Percentiles rank a stretch among this genome's conserved stretches.
phyloP scores from a whole-genome alignment of 352 stramenopile genomes.

The Pythium guiyangense region DNA sequence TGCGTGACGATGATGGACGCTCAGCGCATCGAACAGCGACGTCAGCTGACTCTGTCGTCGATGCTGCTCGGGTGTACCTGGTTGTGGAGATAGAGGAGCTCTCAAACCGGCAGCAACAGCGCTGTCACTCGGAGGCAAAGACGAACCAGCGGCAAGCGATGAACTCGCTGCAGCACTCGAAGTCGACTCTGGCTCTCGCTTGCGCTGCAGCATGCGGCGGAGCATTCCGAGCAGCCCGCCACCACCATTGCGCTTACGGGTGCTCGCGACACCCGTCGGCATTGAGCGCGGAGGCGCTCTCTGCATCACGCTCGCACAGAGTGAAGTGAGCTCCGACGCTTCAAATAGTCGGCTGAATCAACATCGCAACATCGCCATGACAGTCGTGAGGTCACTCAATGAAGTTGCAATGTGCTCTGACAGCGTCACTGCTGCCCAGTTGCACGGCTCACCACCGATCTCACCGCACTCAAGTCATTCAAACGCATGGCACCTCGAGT shows the following conservation, averaged over 20 bases:
- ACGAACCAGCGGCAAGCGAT: neutral
- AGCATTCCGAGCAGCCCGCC: conserved; percentile 7
- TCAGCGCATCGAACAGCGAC: neutral
- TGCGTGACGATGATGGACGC: neutral
- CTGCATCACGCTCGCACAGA: too few relatives aligned
- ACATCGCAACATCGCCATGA: too few relatives aligned
- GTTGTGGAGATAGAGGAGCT: neutral
- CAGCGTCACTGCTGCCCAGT: too few relatives aligned
- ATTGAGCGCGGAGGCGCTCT: too few relatives aligned
- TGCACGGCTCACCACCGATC: too few relatives aligned
- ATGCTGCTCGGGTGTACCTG: neutral
- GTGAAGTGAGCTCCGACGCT: too few relatives aligned
- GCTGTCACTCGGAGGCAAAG: neutral
- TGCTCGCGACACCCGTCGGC: too few relatives aligned
- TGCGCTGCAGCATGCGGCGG: conserved; percentile 4
- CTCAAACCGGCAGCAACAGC: neutral
- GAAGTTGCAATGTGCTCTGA: too few relatives aligned
- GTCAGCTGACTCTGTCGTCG: neutral
- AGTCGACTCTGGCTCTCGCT: neutral
- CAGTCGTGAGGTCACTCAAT: too few relatives aligned
- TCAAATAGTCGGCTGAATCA: too few relatives aligned
- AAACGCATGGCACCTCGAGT: too few relatives aligned
- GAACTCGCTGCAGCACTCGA: neutral
- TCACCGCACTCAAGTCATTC: too few relatives aligned
- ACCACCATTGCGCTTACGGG: neutral